These are phyloP conservation scores for Penicillium sp. DNA, from an alignment of 2,329 filamentous ascomycete species.

Conservation along the genomic window DNA sequence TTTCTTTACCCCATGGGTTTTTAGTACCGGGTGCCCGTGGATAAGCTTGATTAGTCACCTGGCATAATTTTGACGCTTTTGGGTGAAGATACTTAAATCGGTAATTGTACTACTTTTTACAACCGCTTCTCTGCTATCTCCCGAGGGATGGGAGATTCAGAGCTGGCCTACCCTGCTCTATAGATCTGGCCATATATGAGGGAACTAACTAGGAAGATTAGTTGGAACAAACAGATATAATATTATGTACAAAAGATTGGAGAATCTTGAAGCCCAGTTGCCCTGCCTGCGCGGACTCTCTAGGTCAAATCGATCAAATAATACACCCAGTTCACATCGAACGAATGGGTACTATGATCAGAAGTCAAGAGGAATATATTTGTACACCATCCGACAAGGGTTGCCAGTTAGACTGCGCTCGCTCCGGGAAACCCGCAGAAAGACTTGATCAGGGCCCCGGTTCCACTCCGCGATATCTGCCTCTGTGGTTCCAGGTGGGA, in stretches of 20 bases:
- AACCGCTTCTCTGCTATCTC: too few species aligned
- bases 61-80: too few species aligned
- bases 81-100: too few species aligned
- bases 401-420: constrained; percentile 14
- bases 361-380: constrained; percentile 22
- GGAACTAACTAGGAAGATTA: too few species aligned
- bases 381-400: constrained; percentile 22
- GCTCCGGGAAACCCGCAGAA: constrained; percentile 25
- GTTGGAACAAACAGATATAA: background rate
- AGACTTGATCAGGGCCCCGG: constrained; percentile 16
- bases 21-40: too few species aligned
- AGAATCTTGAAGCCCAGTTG: background rate
- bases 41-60: too few species aligned
- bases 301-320: background rate
- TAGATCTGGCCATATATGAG: background rate
- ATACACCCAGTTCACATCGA: background rate
- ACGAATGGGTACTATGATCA: background rate
- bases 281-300: background rate
- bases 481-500: constrained; percentile 16
- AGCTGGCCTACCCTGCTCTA: background rate
- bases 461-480: constrained; percentile 25
- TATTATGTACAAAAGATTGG: background rate
- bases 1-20: too few species aligned
- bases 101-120: background rate
- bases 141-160: background rate